Evolutionary conservation across 495 filamentous ascomycete species (phyloP).

Genomic region (Extremus antarcticus): DNA sequence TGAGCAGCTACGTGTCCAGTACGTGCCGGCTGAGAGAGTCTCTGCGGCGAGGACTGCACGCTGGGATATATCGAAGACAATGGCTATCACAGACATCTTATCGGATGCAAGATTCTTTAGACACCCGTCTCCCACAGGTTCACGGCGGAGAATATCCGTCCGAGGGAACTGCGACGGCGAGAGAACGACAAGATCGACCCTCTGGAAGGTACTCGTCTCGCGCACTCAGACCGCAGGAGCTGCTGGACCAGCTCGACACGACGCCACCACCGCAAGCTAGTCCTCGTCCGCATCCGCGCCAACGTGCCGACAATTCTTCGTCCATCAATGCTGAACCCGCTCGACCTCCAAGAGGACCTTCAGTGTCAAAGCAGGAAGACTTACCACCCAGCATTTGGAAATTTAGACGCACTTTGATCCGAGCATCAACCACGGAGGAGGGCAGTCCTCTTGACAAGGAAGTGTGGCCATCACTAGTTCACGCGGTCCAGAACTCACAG

Average conservation of each 20-base stretch:
- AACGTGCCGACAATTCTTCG: not conserved
- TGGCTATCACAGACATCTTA: not conserved
- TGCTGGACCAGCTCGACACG: conserved; percentile 2
- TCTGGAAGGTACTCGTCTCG: conserved; percentile 2
- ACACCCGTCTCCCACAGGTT: not conserved
- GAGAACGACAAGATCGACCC: not conserved
- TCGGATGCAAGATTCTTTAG: not conserved
- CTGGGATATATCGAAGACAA: not conserved
- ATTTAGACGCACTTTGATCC: not conserved
- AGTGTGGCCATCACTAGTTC: not conserved
- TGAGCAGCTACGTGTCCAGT: not conserved
- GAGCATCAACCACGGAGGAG: not conserved
- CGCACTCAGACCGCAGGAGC: not conserved
- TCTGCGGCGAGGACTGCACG: not conserved
- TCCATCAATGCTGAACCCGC: not conserved
- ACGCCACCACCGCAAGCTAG: not conserved
- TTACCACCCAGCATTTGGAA: not conserved
- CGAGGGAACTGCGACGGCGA: not conserved
- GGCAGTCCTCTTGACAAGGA: not conserved
- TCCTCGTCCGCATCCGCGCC: not conserved
- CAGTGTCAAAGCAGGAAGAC: not conserved
- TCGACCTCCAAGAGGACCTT: not conserved
- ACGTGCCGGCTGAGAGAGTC: not conserved
- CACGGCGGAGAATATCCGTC: not conserved
- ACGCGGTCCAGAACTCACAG: no score